Evolutionary conservation across 768 basidiomycete genomes (phyloP).

Genomic region (Podaxis sp.): DNA sequence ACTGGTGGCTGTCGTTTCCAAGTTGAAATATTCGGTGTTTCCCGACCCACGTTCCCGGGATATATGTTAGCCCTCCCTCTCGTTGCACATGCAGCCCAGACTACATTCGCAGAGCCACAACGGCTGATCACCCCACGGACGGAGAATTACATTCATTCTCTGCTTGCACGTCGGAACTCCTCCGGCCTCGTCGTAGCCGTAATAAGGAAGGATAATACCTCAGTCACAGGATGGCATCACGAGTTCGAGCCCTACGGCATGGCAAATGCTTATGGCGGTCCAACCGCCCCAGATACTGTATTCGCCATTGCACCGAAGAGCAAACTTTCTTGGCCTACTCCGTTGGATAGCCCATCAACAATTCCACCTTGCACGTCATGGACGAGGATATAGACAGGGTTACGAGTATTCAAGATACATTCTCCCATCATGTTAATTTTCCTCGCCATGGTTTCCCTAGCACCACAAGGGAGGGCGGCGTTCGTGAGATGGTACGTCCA

Average conservation of each 20-base stretch:
- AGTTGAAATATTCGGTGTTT: no score
- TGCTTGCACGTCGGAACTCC: conserved; percentile 40
- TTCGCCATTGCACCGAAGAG: conserved; percentile 46
- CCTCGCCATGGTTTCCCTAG: neutral
- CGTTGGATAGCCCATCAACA: no score
- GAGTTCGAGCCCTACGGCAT: conserved; percentile 40
- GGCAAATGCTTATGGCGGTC: conserved; percentile 31
- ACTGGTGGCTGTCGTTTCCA: no score
- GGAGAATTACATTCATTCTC: conserved; percentile 24
- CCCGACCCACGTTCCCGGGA: no score
- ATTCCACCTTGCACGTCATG: no score
- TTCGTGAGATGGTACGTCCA: neutral
- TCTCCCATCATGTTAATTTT: neutral
- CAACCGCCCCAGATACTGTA: conserved; percentile 41
- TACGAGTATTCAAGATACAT: neutral
- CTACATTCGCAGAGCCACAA: no score
- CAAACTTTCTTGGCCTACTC: conserved; percentile 44
- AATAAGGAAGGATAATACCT: conserved; percentile 30
- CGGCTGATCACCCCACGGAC: conserved; percentile 12
- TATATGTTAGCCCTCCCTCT: neutral
- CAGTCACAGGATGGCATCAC: conserved; percentile 32
- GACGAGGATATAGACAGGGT: neutral
- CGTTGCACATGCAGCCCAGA: neutral
- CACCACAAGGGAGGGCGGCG: neutral
- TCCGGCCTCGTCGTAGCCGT: conserved; percentile 40